Conservation (phyloP, 1,284 basidiomycete species). For the Rhizopogon parksii region DNA sequence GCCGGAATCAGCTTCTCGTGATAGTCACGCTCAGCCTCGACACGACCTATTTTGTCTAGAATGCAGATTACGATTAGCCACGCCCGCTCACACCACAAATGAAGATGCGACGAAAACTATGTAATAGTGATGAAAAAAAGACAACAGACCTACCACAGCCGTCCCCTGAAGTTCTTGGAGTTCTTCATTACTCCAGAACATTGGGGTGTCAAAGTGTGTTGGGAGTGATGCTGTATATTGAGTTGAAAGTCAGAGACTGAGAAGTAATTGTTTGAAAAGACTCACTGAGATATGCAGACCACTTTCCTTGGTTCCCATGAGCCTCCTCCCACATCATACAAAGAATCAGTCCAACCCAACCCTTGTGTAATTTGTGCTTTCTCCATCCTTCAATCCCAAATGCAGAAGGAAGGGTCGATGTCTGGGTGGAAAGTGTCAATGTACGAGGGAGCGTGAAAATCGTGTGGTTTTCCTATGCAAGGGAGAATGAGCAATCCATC, state of each 20-base stretch:
- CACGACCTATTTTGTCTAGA: conserved; percentile 80
- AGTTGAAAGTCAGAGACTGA: not conserved
- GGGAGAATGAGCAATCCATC: not conserved
- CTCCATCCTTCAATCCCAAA: conserved; percentile 62
- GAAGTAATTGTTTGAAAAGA: conserved; percentile 7
- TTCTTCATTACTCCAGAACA: conserved; percentile 86
- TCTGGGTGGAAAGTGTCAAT: conserved; percentile 74
- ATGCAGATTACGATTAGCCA: conserved; percentile 9
- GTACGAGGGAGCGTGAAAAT: conserved; percentile 82
- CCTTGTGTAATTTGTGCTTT: conserved; percentile 48
- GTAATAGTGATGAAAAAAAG: not conserved
- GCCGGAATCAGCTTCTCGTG: conserved; percentile 57
- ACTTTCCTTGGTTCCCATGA: conserved; percentile 34
- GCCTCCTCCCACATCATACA: conserved; percentile 94
- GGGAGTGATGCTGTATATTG: conserved; percentile 59
- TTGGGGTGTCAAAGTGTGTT: conserved; percentile 77
- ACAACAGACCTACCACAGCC: conserved; percentile 70
- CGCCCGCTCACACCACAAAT: not conserved
- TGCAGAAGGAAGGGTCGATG: conserved; percentile 55
- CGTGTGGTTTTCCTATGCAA: conserved; percentile 54
- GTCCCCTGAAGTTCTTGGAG: conserved; percentile 78
- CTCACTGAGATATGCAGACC: conserved; percentile 67
- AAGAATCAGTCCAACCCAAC: conserved; percentile 86
- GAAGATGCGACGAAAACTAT: not conserved
- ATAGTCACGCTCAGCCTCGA: conserved; percentile 79